Evolutionary conservation across 768 basidiomycete genomes (phyloP).

Genomic region (Leccinellum albellum): DNA sequence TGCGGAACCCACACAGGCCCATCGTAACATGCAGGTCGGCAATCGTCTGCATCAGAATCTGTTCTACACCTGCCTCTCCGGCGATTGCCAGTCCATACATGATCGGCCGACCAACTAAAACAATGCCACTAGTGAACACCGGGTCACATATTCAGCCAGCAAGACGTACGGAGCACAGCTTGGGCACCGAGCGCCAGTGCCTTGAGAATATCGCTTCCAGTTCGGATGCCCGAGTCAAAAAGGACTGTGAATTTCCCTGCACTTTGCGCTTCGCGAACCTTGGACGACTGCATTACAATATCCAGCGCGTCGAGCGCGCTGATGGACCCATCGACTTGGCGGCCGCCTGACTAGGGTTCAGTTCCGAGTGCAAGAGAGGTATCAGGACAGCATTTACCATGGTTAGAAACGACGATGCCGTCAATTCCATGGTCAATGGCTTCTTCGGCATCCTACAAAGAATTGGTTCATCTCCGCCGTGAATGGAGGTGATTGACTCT

Average conservation of each 20-base stretch:
- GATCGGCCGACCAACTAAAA: constrained; percentile 38
- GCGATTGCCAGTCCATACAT: constrained; percentile 48
- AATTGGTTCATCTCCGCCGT: neutral
- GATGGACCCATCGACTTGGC: constrained; percentile 77
- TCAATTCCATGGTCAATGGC: constrained; percentile 62
- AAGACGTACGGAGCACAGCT: constrained; percentile 40
- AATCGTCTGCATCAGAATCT: constrained; percentile 42
- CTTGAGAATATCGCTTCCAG: constrained; percentile 51
- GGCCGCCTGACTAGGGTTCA: constrained; percentile 46
- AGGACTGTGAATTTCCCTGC: constrained; percentile 63
- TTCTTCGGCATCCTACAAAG: constrained; percentile 42
- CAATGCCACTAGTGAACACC: neutral
- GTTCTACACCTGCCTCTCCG: constrained; percentile 47
- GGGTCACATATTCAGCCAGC: neutral
- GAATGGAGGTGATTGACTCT: neutral
- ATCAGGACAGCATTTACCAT: constrained; percentile 43
- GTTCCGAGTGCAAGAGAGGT: neutral
- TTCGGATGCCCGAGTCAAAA: constrained; percentile 61
- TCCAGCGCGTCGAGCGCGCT: constrained; percentile 70
- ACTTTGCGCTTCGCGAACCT: constrained; percentile 53
- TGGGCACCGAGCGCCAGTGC: constrained; percentile 58
- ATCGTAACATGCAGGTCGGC: constrained; percentile 43
- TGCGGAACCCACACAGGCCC: constrained; percentile 39
- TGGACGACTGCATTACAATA: constrained; percentile 59
- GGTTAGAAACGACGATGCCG: constrained; percentile 79